Evolutionary conservation across 2,329 filamentous ascomycete genomes (phyloP), one percentile per base, ranked within the genome.

Genomic region (Sphaerostilbella broomeana): DNA sequence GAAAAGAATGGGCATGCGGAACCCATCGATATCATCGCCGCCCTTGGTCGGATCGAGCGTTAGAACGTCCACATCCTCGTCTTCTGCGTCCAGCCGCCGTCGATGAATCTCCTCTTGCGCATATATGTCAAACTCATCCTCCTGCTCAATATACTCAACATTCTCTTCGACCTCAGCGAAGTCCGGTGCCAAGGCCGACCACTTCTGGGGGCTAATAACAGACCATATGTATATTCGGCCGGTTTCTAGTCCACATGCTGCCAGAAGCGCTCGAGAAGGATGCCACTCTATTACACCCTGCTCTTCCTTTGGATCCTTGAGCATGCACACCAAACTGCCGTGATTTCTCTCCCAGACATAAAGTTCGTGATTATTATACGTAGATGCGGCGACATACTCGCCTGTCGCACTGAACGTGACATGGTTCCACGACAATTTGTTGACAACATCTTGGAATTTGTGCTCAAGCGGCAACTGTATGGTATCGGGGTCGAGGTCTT

Each of bases 101-200:
- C 95, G 90, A 57, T 94, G 87, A 40, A 97, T 81, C 60, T 97
- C 90, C 57, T 95, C 90, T 42, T 90, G 83, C 0, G 88, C 88
- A 57, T 97, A 92, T 41, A 97, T 94, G 60, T 98, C 94, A 53
- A 98, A 98, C 58, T 98, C 92, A 58, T 98, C 92, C 63, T 98
- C 92, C 40, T 79, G 77, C 61, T 98, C 92, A 28, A 94, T 78
- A 58, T 98, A 98, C 59, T 97, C 87, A 16, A 95, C 88, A 52
- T 98, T 98, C 63, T 98, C 92, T 63, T 98, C 92, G 11, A 98
- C 88, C 62, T 98, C 92, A 27, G 82, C 85, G 61, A 98, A 98
- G 62, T 98, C 94, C 0, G 92, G 92, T 5, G 94, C 94, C 20
- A 98, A 73, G 2, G 92, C 90, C 12, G 89, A 95, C 94, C 92